Evolutionary conservation across 768 basidiomycete genomes (phyloP).

Genomic region (Boletus rubescentipes): DNA sequence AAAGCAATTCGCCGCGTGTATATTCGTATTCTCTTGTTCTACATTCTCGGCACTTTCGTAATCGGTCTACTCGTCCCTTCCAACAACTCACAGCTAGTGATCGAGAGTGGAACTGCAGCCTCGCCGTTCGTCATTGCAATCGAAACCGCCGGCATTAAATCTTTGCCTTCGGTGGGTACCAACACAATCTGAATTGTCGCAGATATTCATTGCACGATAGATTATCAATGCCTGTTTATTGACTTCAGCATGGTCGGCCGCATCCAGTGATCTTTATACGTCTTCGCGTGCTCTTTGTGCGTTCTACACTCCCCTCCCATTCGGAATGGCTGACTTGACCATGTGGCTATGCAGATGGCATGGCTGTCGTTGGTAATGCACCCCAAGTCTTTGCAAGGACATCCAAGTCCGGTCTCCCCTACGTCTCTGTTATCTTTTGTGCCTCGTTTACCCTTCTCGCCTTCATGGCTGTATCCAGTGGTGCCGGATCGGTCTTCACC

Average conservation of each 20-base stretch:
- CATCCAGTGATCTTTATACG: constrained; percentile 86
- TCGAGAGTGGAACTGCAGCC: constrained; percentile 57
- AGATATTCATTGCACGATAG: constrained; percentile 32
- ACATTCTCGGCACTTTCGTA: constrained; percentile 62
- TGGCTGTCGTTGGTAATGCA: constrained; percentile 78
- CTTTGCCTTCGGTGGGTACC: constrained; percentile 65
- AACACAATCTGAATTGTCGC: constrained; percentile 15
- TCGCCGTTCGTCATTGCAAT: constrained; percentile 95
- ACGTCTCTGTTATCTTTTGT: constrained; percentile 66
- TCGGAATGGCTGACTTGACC: background rate
- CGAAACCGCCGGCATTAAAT: constrained; percentile 79
- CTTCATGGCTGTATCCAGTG: constrained; percentile 72
- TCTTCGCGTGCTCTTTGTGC: constrained; percentile 82
- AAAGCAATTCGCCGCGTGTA: constrained; percentile 59
- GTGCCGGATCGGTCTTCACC: constrained; percentile 71
- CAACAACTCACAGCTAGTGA: constrained; percentile 52
- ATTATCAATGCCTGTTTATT: constrained; percentile 82
- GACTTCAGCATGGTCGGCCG: constrained; percentile 92
- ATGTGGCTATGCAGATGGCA: constrained; percentile 54
- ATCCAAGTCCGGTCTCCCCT: constrained; percentile 72
- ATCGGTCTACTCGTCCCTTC: constrained; percentile 86
- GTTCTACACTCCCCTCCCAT: constrained; percentile 24
- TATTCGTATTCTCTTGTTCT: constrained; percentile 81
- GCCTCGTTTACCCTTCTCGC: constrained; percentile 68
- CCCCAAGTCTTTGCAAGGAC: constrained; percentile 76